Conservation (phyloP, 192 early-diverging fungal species). For the Coemansia interrupta region DNA sequence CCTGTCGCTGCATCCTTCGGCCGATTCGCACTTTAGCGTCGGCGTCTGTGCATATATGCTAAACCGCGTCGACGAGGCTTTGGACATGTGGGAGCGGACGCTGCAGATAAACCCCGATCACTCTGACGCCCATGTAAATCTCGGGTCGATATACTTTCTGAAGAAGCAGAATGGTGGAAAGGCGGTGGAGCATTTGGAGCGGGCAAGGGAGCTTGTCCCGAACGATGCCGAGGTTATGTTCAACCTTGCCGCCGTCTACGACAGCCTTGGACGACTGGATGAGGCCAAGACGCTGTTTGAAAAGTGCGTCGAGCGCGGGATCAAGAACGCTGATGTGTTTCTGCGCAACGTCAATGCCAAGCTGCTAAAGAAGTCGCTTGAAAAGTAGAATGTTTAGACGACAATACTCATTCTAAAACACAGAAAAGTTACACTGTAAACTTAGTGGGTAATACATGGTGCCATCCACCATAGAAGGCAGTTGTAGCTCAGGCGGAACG, state of each 20-base stretch:
- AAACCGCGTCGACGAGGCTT: slow-evolving; percentile 57
- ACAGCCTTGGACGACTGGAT: slow-evolving; percentile 56
- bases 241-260: slow-evolving; percentile 63
- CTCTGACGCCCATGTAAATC: slow-evolving; percentile 68
- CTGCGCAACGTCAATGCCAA: slow-evolving; percentile 57
- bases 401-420: not conserved
- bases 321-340: slow-evolving; percentile 54
- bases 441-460: slow-evolving; percentile 23
- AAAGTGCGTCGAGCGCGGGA: slow-evolving; percentile 50
- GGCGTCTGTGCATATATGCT: slow-evolving; percentile 35
- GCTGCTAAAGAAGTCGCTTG: slow-evolving; percentile 16
- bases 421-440: not conserved
- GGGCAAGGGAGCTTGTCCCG: slow-evolving; percentile 60
- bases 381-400: not conserved
- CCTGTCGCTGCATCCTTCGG: slow-evolving; percentile 9
- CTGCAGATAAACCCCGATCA: slow-evolving; percentile 53
- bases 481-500: slow-evolving; percentile 38
- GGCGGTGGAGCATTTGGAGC: slow-evolving; percentile 56
- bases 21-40: slow-evolving; percentile 31
- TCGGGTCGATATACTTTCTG: slow-evolving; percentile 60
- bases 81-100: slow-evolving; percentile 59
- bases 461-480: slow-evolving; percentile 41
- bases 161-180: slow-evolving; percentile 44
- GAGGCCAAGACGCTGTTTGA: slow-evolving; percentile 59
- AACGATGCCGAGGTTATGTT: slow-evolving; percentile 66